Evolutionary conservation across 192 early-diverging fungal genomes (phyloP).

Genomic region (Backusella westeae): DNA sequence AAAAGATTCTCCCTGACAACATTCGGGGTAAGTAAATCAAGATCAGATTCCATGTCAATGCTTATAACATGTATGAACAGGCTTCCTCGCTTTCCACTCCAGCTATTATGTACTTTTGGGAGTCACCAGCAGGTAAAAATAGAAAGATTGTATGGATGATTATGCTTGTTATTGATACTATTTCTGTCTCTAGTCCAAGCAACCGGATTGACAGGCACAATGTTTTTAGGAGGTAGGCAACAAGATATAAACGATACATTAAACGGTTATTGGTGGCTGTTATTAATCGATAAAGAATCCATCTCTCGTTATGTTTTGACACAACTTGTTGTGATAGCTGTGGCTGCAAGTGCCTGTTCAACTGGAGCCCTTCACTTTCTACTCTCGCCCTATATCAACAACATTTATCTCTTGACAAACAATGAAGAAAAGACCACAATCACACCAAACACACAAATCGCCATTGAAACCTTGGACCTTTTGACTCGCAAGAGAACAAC

Average conservation of each 20-base stretch:
- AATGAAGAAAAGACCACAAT: constrained; percentile 1
- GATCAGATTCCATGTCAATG: background rate
- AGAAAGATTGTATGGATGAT: background rate
- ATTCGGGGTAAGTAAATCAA: constrained; percentile 25
- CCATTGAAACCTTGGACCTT: constrained; percentile 32
- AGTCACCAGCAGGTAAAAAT: constrained; percentile 33
- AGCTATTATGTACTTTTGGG: constrained; percentile 34
- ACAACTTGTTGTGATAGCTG: constrained; percentile 23
- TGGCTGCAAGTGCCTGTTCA: constrained; percentile 31
- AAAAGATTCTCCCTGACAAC: constrained; percentile 36
- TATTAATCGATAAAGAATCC: constrained; percentile 23
- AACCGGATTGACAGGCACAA: constrained; percentile 23
- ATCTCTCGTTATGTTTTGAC: constrained; percentile 29
- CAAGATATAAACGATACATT: background rate
- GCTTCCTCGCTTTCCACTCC: constrained; percentile 29
- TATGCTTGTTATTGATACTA: too few species aligned
- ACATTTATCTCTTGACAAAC: constrained; percentile 21
- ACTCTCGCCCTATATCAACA: constrained; percentile 34
- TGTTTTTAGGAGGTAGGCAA: constrained; percentile 37
- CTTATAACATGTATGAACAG: background rate
- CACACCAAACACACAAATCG: constrained; percentile 31
- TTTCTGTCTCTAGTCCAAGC: constrained; percentile 27
- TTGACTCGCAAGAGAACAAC: constrained; percentile 19
- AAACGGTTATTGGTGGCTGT: background rate
- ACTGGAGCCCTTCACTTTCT: constrained; percentile 34